Percentiles rank a stretch among this genome's conserved stretches.
These are phyloP conservation scores for Myxozyma vanderwaltii DNA, from an alignment of 805 yeast species.

Conservation along the genomic window DNA sequence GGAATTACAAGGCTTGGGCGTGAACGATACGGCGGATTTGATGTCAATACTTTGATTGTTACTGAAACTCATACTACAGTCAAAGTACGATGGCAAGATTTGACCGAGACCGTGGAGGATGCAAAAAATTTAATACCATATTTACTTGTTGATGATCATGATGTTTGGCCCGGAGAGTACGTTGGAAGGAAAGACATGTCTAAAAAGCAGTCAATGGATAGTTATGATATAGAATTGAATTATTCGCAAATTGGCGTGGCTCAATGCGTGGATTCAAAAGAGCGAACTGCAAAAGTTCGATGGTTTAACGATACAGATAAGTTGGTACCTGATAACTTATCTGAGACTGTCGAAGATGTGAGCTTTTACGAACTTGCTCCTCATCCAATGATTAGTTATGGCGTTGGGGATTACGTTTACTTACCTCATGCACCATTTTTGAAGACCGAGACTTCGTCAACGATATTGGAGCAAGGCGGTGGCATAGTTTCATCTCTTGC, in stretches of 20 bases:
- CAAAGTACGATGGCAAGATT: constrained; percentile 31
- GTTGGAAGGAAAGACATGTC: constrained; percentile 23
- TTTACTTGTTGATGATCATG: constrained; percentile 31
- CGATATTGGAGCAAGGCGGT: constrained; percentile 7
- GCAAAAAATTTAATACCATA: constrained; percentile 27
- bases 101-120: constrained; percentile 8
- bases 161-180: constrained; percentile 33
- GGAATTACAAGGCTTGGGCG: constrained; percentile 19
- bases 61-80: constrained; percentile 25
- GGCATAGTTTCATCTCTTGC: constrained; percentile 27
- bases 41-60: constrained; percentile 25
- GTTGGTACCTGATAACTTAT: constrained; percentile 22
- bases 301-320: constrained; percentile 26
- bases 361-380: constrained; percentile 33
- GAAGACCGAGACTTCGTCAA: not conserved
- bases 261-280: constrained; percentile 25
- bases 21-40: constrained; percentile 31
- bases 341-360: constrained; percentile 23
- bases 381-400: constrained; percentile 24
- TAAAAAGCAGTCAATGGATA: not conserved
- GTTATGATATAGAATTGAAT: constrained; percentile 16
- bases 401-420: constrained; percentile 28
- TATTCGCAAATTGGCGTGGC: constrained; percentile 31
- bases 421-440: constrained; percentile 29
- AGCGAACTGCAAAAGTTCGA: constrained; percentile 28